phyloP scores from a whole-genome alignment of 306 rosid species.

The Medicago truncatula region MtrunA17r5.0-ANR NC_053044.1:56247001-56247500 shows the following conservation, averaged over 20 bases:
- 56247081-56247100: slow-evolving; percentile 5
- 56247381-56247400: background rate
- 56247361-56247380: slow-evolving; percentile 11
- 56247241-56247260: background rate
- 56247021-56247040: background rate
- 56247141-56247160: slow-evolving; percentile 1
- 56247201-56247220: slow-evolving; percentile 17
- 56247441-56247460: background rate
- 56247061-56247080: background rate
- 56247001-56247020: background rate
- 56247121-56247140: background rate
- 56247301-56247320: background rate
- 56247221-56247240: background rate
- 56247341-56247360: background rate
- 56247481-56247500: slow-evolving; percentile 1
- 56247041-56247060: slow-evolving; percentile 19
- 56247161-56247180: slow-evolving; percentile 5
- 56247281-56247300: background rate
- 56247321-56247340: slow-evolving; percentile 6
- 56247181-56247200: slow-evolving; percentile 18
- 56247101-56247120: background rate
- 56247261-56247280: background rate
- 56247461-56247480: slow-evolving; percentile 13
- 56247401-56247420: slow-evolving; percentile 16
- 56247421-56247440: slow-evolving; percentile 21